Evolutionary conservation across 371 early-diverging fungal genomes (phyloP), one percentile per base, ranked within the genome.

Genomic region (Basidiobolus meristosporus): DNA sequence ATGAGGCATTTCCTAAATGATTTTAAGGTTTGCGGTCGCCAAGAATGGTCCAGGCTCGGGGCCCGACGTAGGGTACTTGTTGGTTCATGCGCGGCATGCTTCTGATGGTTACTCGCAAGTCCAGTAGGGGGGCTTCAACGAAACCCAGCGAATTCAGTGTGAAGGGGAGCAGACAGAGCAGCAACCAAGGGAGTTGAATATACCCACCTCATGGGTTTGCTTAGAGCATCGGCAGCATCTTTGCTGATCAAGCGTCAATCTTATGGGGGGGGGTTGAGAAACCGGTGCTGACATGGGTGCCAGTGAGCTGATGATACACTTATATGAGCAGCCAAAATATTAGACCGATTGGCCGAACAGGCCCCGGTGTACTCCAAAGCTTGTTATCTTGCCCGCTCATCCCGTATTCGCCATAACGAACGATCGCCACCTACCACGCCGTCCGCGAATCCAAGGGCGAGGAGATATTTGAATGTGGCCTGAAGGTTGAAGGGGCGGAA

Each of bases 351-450:
- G 54, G 96, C 98, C 53, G 99, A 98, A 50, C 99, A 99, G 73
- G 80, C 87, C 50, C 99, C 99, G 49, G 90, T 96, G 54, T 89
- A 87, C 77, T 91, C 96, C 63, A 99, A 99, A 82, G 95, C 99
- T 44, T 88, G 97, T 59, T 90, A 97, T 72, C 99, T 99, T 36
- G 93, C 99, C 68, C 85, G 99, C 70, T 82, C 93, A 57, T 99
- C 99, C 75, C 90, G 96, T 65, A 98, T 99, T 66, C 88, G 99
- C 68, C 85, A 99, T 82, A 99, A 99, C 85, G 99, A 99, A 73
- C 98, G 84, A 99, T 99, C 52, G 73, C 98, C 42, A 86, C 90
- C 45, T 93, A 98, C 81, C 90, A 89, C 54, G 98, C 98, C 49
- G 91, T 99, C 52, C 87, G 97, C 62, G 99, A 99, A 40, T 56